These are phyloP conservation scores for Leucogyrophana mollusca DNA, from an alignment of 768 basidiomycete species.

Conservation along the genomic window DNA sequence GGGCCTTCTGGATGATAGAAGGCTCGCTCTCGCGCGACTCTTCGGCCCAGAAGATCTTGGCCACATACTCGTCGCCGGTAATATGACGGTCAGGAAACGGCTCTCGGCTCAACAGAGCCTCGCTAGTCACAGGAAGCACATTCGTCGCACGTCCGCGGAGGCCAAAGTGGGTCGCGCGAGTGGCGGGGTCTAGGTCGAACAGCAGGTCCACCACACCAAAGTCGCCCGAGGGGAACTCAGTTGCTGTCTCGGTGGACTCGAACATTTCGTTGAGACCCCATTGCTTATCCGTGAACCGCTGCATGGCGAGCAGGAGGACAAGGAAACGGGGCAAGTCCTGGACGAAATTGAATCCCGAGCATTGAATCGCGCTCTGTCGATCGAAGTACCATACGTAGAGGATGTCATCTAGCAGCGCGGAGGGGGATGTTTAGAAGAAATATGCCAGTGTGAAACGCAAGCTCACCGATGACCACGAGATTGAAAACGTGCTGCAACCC, in stretches of 20 bases:
- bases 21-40: conserved; percentile 5
- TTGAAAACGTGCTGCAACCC: background rate
- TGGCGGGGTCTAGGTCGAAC: background rate
- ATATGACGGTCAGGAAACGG: too few relatives aligned
- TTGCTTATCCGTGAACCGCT: conserved; percentile 5
- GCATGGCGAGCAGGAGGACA: conserved; percentile 5
- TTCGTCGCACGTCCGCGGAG: conserved; percentile 8
- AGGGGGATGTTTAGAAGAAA: background rate
- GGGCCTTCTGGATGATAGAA: conserved; percentile 2
- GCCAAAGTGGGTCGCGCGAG: conserved; percentile 3
- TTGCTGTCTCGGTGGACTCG: background rate
- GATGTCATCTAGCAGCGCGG: background rate
- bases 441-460: too few relatives aligned
- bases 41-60: background rate
- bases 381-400: conserved; percentile 4
- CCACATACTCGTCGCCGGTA: background rate
- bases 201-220: background rate
- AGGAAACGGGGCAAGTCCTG: conserved; percentile 11
- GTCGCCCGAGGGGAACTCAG: too few relatives aligned
- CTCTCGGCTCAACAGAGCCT: too few relatives aligned
- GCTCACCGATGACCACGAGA: background rate
- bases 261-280: conserved; percentile 7
- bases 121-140: conserved; percentile 3
- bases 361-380: conserved; percentile 1
- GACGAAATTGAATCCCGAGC: conserved; percentile 9